Conservation (phyloP, 495 filamentous ascomycete genomes). For the Aspergillus sparsus region DNA sequence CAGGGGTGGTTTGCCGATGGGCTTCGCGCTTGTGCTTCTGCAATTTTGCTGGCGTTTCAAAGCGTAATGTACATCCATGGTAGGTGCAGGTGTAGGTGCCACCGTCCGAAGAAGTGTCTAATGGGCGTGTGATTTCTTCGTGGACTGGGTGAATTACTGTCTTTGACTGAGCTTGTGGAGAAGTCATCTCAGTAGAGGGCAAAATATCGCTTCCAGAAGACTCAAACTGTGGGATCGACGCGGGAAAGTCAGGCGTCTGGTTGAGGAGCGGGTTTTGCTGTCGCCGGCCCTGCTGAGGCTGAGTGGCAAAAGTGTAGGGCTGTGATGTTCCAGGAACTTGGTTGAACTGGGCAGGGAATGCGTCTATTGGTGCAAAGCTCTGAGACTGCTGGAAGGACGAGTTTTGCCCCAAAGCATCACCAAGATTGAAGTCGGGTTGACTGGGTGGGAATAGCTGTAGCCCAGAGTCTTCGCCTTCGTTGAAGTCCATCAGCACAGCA, state of each 20-base stretch:
- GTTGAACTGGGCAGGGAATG: constrained; percentile 40
- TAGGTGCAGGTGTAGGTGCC: constrained; percentile 97
- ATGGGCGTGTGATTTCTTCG: constrained; percentile 53
- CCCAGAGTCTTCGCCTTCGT: constrained; percentile 66
- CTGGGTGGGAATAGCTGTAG: constrained; percentile 68
- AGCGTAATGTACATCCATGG: constrained; percentile 84
- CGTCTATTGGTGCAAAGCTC: constrained; percentile 41
- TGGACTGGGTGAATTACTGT: constrained; percentile 30
- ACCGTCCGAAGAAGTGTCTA: constrained; percentile 66
- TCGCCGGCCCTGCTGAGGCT: constrained; percentile 60
- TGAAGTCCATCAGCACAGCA: constrained; percentile 74
- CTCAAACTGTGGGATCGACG: constrained; percentile 64
- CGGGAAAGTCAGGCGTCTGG: constrained; percentile 60
- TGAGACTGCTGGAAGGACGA: constrained; percentile 49
- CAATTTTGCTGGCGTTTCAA: constrained; percentile 80
- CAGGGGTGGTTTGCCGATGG: constrained; percentile 67
- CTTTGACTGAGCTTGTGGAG: constrained; percentile 33
- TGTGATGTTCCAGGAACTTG: constrained; percentile 32
- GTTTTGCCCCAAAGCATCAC: constrained; percentile 44
- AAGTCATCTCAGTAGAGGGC: constrained; percentile 29
- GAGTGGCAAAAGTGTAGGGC: constrained; percentile 37
- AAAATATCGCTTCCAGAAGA: constrained; percentile 59
- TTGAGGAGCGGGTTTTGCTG: constrained; percentile 43
- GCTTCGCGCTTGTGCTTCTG: constrained; percentile 96
- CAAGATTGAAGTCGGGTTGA: constrained; percentile 43